Base-by-base conservation (phyloP, 129 eudicot genomes). In the Centaurea solstitialis region DNA sequence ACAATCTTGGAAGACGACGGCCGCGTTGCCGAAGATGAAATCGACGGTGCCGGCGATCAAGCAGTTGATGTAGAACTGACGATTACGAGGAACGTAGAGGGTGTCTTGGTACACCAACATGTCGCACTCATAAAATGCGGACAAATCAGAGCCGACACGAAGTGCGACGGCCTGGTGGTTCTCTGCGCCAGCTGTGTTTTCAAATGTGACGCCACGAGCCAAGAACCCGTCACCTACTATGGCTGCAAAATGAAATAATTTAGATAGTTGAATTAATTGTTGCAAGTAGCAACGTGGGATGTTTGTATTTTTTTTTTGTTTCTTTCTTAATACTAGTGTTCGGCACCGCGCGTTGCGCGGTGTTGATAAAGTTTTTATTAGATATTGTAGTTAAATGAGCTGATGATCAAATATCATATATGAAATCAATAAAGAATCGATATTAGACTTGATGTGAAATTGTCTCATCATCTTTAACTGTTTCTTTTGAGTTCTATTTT, bases 101-200 rank as follows among this genome's bases (percentile, higher is more conserved):
- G 97, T 86, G 89, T 94, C 99, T 84, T 94, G 99, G 84, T 89
- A 94, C 0, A 90, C 99, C 13, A 89, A 10, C 22, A 94, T 75
- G 84, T 89, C 94, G 53, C 99, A 94, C 28, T 79, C 71, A 76
- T 94, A n/a, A n/a, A n/a, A n/a, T n/a, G n/a, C n/a, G n/a, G n/a
- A n/a, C n/a, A n/a, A n/a, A n/a, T n/a, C n/a, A 0, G 99, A 81
- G 5, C 97, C 97, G 0, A 88, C 93, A 0, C 97, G 92, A 73
- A 94, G 93, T 6, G 99, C 99, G 41, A 94, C 99, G 15, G 99
- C 99, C 78, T 94, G 99, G 91, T 94, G 99, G 70, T 94, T 94
- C 4, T 91, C 50, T 0, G 99, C 90, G 0, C 99, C 99, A 0
- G 99, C 99, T 4, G 99, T 89, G 89, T 94, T 94, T 50, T 90